phyloP scores from a whole-genome alignment of 345 rosid genomes.

The Euphorbia pulcherrima region DNA sequence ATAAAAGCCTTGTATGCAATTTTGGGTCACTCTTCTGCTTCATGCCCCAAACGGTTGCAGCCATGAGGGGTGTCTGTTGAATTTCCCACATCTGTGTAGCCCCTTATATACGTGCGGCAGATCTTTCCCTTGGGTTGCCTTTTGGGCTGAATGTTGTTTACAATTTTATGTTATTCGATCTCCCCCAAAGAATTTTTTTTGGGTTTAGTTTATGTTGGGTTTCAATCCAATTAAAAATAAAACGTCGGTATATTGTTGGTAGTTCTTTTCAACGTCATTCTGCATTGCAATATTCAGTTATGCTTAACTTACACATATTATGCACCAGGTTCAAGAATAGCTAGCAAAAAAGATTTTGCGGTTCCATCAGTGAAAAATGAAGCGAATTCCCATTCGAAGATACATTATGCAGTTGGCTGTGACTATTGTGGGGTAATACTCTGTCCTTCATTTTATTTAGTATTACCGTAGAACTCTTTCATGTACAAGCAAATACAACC shows the following conservation, averaged over 20 bases:
- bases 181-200: background rate
- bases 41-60: too few relatives aligned
- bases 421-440: conserved; percentile 67
- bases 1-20: too few relatives aligned
- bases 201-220: background rate
- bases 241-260: background rate
- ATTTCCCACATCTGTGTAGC: too few relatives aligned
- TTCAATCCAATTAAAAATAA: background rate
- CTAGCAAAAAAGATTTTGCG: conserved; percentile 20
- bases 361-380: conserved; percentile 6
- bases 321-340: conserved; percentile 35
- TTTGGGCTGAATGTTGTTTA: too few relatives aligned
- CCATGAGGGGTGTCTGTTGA: too few relatives aligned
- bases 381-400: conserved; percentile 13
- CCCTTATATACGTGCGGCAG: too few relatives aligned
- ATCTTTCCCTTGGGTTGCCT: too few relatives aligned
- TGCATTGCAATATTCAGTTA: background rate
- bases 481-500: background rate
- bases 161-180: background rate
- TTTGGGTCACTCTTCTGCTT: too few relatives aligned
- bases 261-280: conserved; percentile 7
- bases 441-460: background rate
- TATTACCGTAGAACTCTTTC: background rate
- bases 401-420: conserved; percentile 55
- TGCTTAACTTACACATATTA: conserved; percentile 4